phyloP scores from a whole-genome alignment of 805 yeast genomes.

The Maudiozyma bulderi region DNA sequence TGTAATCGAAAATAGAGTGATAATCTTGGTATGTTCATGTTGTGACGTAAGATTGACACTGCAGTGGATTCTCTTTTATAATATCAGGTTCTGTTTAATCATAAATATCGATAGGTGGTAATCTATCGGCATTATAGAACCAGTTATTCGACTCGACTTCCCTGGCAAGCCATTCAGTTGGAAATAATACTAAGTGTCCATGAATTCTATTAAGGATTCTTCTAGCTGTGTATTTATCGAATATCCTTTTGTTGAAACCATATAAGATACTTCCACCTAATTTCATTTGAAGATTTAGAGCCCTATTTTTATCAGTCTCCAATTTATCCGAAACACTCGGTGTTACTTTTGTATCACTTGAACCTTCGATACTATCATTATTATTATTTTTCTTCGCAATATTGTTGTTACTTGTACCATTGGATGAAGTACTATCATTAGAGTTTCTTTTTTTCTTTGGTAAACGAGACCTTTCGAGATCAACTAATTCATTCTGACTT shows the following conservation, averaged over 20 bases:
- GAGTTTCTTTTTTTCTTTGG: not conserved
- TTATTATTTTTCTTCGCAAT: not conserved
- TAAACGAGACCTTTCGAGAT: constrained; percentile 13
- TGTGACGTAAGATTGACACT: not conserved
- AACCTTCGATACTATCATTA: not conserved
- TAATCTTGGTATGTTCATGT: too few species aligned
- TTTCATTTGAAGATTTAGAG: constrained; percentile 22
- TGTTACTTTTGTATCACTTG: not conserved
- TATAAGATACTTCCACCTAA: constrained; percentile 23
- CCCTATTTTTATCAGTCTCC: constrained; percentile 7
- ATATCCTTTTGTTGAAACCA: constrained; percentile 39
- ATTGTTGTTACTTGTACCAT: not conserved
- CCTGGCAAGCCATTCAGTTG: constrained; percentile 78
- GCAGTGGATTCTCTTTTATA: too few species aligned
- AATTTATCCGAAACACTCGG: not conserved
- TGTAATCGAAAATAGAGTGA: too few species aligned
- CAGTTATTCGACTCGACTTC: constrained; percentile 90
- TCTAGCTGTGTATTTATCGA: constrained; percentile 70
- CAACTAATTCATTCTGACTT: constrained; percentile 24
- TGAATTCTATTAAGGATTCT: constrained; percentile 59
- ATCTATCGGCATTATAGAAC: constrained; percentile 87
- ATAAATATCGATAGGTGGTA: constrained; percentile 92
- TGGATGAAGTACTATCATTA: not conserved
- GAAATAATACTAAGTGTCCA: constrained; percentile 88
- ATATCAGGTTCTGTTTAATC: constrained; percentile 34